A percentile compares a stretch with the other conserved stretches of the same genome.
phyloP scores from a whole-genome alignment of 164 flowering plant species.

The Aristolochia contorta region DNA sequence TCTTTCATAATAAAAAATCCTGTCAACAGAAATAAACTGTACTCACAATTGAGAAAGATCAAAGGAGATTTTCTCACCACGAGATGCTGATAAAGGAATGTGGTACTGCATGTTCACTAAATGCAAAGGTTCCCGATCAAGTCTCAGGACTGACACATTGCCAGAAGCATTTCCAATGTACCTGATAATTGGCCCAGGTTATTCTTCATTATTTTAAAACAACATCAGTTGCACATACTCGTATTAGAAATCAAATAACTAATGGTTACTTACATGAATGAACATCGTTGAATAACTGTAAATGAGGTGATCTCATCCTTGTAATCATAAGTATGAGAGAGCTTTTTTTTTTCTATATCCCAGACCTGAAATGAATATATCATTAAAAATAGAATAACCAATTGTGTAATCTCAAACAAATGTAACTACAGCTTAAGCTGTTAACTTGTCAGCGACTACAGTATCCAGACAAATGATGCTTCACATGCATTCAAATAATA shows the following conservation, averaged over 20 bases:
- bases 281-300: slow-evolving; percentile 36
- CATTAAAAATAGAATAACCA: neutral
- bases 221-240: neutral
- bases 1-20: no score
- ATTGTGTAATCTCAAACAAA: neutral
- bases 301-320: slow-evolving; percentile 60
- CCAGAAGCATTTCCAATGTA: slow-evolving; percentile 74
- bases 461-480: no score
- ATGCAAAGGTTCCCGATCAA: slow-evolving; percentile 36
- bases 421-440: no score
- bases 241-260: neutral
- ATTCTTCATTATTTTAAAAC: neutral
- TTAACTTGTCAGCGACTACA: no score
- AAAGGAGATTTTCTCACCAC: slow-evolving; percentile 29
- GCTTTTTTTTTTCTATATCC: slow-evolving; percentile 53
- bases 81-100: slow-evolving; percentile 65
- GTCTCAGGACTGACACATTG: slow-evolving; percentile 50
- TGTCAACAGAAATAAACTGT: no score
- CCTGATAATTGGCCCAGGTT: slow-evolving; percentile 24
- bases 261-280: slow-evolving; percentile 46
- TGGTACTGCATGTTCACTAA: slow-evolving; percentile 57
- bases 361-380: slow-evolving; percentile 44
- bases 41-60: neutral
- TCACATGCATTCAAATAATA: no score
- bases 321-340: slow-evolving; percentile 42